Base-by-base conservation (phyloP, 2,329 filamentous ascomycete species). In the Periglandula ipomoeae region DNA sequence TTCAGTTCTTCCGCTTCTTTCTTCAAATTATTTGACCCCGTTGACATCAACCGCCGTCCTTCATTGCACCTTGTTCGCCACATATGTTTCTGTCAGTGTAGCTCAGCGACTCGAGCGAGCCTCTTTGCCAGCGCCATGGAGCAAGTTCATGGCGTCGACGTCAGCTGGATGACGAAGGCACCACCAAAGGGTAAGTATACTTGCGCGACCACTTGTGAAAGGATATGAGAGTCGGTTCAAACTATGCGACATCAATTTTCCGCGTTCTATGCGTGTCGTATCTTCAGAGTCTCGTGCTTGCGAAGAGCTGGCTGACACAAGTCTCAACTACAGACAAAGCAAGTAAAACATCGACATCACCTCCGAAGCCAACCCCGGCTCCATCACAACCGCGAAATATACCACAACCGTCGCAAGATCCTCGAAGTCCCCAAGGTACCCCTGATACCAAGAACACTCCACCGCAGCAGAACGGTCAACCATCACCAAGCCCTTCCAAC, bases 121-220 rank as follows among this genome's bases (percentile, higher is more conserved):
- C 39, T 45, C 30, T 47, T n/a, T 39, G 42, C 48, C 17, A 44
- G 44, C 62, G 72, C 57, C 53, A 91, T 91, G 87, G 87, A 91
- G 69, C 83, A 85, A 58, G 79, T 87, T 56, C 82, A 89, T 65
- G 84, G 84, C 56, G 79, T 94, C 61, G 89, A 95, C 69, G 88
- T 94, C 62, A 89, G 85, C 68, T 95, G 89, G 89, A 85, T 94
- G 73, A 77, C 77, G 58, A 86, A 93, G 68, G 85, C 87, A 63
- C 81, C 84, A 58, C 81, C 83, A 55, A 89, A 86, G 84, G 88
- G 89, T 87, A 75, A 34, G 41, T 26, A n/a, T n/a, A n/a, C n/a
- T n/a, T n/a, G n/a, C n/a, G n/a, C n/a, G n/a, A n/a, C n/a, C n/a
- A n/a, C n/a, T n/a, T n/a, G n/a, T n/a, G n/a, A n/a, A n/a, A n/a